Evolutionary conservation across 208 protist genomes (phyloP).

Genomic region (Angomonas deanei): DNA sequence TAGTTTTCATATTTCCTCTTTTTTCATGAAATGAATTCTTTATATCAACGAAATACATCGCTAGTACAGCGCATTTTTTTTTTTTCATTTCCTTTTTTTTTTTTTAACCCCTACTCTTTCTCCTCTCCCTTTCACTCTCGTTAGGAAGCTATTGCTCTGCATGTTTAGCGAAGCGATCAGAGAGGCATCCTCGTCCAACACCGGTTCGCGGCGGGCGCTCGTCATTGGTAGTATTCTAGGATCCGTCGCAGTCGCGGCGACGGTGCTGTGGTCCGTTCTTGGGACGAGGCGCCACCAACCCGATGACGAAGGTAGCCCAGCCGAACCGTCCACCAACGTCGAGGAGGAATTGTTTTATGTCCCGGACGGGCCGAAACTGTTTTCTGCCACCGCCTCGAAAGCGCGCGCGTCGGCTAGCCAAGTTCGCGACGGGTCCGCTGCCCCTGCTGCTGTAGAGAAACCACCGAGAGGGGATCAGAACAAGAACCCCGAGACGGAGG

Average conservation of each 20-base stretch:
- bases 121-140: constrained; percentile 1
- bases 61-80: neutral
- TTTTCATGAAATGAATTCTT: neutral
- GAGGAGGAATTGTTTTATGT: constrained; percentile 47
- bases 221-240: neutral
- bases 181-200: neutral
- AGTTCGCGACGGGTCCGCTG: neutral
- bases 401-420: constrained; percentile 6
- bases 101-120: neutral
- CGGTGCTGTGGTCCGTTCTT: neutral
- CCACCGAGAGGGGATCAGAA: neutral
- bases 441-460: neutral
- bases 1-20: neutral
- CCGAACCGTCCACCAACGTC: constrained; percentile 8
- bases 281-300: neutral
- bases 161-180: constrained; percentile 14
- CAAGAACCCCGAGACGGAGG: neutral
- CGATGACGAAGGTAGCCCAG: neutral
- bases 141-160: too few species aligned
- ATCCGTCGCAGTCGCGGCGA: neutral
- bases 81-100: constrained; percentile 8
- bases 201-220: neutral
- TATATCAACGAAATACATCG: neutral
- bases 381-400: constrained; percentile 15
- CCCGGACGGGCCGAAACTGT: constrained; percentile 28